These are phyloP conservation scores for Chloranthus sessilifolius DNA, from an alignment of 164 flowering plant genomes.

Conservation along the genomic window DNA sequence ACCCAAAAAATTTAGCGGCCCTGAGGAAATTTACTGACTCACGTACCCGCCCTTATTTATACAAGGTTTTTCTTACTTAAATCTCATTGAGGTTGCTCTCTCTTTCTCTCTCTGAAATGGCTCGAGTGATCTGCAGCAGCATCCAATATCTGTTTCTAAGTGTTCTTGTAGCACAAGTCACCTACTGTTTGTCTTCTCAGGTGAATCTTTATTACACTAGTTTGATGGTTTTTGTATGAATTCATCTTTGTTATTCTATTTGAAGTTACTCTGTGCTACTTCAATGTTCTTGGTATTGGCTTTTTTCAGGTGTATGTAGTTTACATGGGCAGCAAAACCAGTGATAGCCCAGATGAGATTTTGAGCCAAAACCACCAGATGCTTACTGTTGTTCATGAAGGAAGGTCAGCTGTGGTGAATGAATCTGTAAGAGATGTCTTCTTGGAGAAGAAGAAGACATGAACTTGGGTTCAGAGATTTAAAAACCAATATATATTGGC, in stretches of 20 bases:
- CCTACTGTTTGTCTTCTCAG: slow-evolving; percentile 13
- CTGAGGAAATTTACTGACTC: no score
- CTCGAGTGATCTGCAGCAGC: not conserved
- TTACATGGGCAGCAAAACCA: slow-evolving; percentile 57
- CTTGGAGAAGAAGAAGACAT: no score
- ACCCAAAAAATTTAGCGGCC: no score
- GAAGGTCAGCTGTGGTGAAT: slow-evolving; percentile 46
- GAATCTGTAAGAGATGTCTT: no score
- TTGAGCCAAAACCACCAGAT: slow-evolving; percentile 47
- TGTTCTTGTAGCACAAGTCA: slow-evolving; percentile 5
- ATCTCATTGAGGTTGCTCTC: not conserved
- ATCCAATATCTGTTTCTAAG: slow-evolving; percentile 2
- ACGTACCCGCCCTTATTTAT: no score
- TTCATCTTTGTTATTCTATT: not conserved
- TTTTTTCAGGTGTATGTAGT: slow-evolving; percentile 59
- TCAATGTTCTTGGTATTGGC: not conserved
- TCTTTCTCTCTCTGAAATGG: slow-evolving; percentile 5
- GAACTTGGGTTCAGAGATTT: no score
- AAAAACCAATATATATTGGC: no score
- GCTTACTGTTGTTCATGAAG: slow-evolving; percentile 51
- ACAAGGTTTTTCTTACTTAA: slow-evolving; percentile 3
- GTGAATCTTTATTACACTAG: slow-evolving; percentile 2
- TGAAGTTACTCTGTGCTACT: not conserved
- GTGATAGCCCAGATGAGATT: slow-evolving; percentile 40
- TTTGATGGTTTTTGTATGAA: not conserved